A percentile compares a stretch with the other conserved stretches of the same genome.
Evolutionary conservation across 345 rosid genomes (phyloP).

Genomic region (Dimocarpus longan): DNA sequence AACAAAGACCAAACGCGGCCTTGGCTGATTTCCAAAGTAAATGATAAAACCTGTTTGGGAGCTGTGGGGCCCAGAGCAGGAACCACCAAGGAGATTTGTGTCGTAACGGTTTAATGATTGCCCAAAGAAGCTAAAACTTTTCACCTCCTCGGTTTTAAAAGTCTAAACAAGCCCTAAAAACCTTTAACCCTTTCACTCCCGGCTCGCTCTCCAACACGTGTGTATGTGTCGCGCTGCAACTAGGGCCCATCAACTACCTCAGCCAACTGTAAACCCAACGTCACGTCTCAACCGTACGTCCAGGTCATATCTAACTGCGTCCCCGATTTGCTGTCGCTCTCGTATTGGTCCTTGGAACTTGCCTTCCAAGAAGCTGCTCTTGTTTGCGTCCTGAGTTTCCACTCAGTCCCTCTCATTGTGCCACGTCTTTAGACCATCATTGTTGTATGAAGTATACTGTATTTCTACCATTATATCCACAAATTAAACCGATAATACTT

Average conservation of each 20-base stretch:
- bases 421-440: neutral
- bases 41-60: neutral
- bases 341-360: constrained; percentile 15
- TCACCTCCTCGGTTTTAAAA: neutral
- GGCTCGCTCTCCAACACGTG: constrained; percentile 32
- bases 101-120: constrained; percentile 38
- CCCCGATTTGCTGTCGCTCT: constrained; percentile 11
- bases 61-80: constrained; percentile 10
- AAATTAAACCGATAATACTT: no score
- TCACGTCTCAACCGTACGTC: constrained; percentile 36
- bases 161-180: neutral
- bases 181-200: neutral
- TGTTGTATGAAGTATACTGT: no score
- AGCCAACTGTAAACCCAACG: constrained; percentile 46
- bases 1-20: neutral
- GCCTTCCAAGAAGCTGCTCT: neutral
- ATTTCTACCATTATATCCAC: no score
- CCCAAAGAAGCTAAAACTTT: constrained; percentile 6
- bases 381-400: neutral
- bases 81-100: constrained; percentile 22
- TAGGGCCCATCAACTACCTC: constrained; percentile 38
- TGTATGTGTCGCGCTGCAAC: neutral
- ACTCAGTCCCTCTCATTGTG: neutral
- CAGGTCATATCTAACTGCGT: constrained; percentile 7
- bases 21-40: constrained; percentile 9